A percentile compares a stretch with the other conserved stretches of the same genome.
Evolutionary conservation across 805 yeast species (phyloP).

Genomic region (Candida namnaoensis): DNA sequence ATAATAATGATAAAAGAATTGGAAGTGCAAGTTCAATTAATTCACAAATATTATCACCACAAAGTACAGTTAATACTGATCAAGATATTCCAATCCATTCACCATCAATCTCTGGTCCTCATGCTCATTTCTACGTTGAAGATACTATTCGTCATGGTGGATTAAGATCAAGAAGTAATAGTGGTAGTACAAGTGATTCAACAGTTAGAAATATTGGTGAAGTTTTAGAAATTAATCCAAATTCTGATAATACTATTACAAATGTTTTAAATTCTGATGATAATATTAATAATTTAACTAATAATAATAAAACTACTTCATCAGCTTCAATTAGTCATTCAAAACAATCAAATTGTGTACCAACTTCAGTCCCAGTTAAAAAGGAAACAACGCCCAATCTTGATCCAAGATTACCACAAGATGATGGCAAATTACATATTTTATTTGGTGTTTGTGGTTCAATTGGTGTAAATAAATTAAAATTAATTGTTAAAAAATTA

Average conservation of each 20-base stretch:
- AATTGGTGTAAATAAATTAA: conserved; percentile 74
- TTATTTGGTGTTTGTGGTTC: conserved; percentile 86
- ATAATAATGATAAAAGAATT: background rate
- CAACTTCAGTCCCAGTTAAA: conserved; percentile 9
- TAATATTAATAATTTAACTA: background rate
- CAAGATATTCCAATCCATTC: background rate
- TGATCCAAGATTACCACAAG: conserved; percentile 63
- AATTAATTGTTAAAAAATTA: conserved; percentile 68
- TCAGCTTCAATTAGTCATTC: conserved; percentile 7
- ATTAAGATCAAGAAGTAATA: conserved; percentile 22
- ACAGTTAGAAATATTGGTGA: conserved; percentile 6
- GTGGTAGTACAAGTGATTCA: conserved; percentile 12
- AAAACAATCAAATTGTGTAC: conserved; percentile 6
- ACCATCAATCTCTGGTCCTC: conserved; percentile 46
- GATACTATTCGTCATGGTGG: conserved; percentile 51
- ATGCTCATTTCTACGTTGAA: conserved; percentile 71
- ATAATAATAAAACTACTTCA: background rate
- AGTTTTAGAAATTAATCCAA: background rate
- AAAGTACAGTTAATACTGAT: background rate
- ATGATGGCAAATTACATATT: conserved; percentile 84
- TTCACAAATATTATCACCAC: conserved; percentile 5
- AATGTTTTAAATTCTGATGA: background rate
- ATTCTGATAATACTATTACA: background rate
- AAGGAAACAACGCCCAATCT: conserved; percentile 38
- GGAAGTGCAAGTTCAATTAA: conserved; percentile 13